Conservation (phyloP, 768 basidiomycete genomes). For the Udeniomyces megalosporus region DNA sequence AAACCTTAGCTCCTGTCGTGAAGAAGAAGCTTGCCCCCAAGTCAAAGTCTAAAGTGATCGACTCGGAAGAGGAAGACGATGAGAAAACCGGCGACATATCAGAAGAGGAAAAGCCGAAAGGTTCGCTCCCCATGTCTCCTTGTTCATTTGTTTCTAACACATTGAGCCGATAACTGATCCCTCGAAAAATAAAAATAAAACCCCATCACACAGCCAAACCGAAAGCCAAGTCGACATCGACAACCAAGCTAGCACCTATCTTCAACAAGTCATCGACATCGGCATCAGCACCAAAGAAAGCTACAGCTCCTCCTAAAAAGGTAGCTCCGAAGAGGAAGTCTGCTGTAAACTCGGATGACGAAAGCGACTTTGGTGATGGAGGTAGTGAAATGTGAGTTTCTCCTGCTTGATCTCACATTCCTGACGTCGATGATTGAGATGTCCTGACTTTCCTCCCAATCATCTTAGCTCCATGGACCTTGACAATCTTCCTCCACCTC, state of each 20-base stretch:
- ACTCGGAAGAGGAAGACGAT: neutral
- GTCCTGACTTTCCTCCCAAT: neutral
- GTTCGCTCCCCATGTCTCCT: too few relatives aligned
- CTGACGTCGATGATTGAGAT: too few relatives aligned
- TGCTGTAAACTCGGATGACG: conserved; percentile 35
- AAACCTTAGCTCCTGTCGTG: neutral
- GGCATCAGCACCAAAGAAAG: conserved; percentile 25
- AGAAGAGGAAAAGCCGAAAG: too few relatives aligned
- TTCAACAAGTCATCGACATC: neutral
- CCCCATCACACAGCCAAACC: conserved; percentile 16
- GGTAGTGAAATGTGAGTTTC: neutral
- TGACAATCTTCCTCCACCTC: neutral
- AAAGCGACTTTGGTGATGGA: conserved; percentile 28
- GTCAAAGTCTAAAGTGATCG: neutral
- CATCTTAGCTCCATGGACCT: neutral
- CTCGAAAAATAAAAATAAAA: too few relatives aligned
- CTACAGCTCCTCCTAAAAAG: conserved; percentile 17
- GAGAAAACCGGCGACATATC: too few relatives aligned
- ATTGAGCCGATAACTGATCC: too few relatives aligned
- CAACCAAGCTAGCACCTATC: neutral
- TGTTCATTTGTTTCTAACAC: too few relatives aligned
- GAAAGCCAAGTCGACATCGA: conserved; percentile 18
- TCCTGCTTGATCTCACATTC: too few relatives aligned
- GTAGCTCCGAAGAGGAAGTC: conserved; percentile 19
- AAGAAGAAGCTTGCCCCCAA: conserved; percentile 6